Percentiles rank a stretch among this genome's conserved stretches.
phyloP scores from a whole-genome alignment of 192 early-diverging fungal species.

The Oehlia diaphana region DNA sequence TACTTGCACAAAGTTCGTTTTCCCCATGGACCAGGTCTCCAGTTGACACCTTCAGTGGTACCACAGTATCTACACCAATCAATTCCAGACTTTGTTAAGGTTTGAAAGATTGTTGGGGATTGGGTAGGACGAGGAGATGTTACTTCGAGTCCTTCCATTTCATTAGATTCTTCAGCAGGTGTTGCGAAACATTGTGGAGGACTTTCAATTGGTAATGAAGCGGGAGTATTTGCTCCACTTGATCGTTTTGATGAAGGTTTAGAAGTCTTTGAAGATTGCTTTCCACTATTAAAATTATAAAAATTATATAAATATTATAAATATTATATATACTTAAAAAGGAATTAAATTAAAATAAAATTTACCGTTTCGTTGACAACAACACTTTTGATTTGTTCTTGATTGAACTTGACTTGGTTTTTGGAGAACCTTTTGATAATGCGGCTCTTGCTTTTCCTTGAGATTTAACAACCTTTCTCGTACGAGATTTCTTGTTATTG shows the following conservation, averaged over 20 bases:
- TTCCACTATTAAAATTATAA: not conserved
- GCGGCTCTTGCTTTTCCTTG: not conserved
- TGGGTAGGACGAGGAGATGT: conserved; percentile 31
- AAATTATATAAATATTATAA: too few species aligned
- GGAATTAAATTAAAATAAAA: not conserved
- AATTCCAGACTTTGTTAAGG: conserved; percentile 58
- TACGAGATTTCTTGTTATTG: conserved; percentile 5
- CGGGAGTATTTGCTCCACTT: not conserved
- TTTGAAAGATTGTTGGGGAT: conserved; percentile 62
- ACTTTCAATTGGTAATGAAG: not conserved
- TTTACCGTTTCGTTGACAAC: not conserved
- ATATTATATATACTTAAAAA: too few species aligned
- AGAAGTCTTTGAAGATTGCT: not conserved
- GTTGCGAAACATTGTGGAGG: not conserved
- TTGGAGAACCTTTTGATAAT: not conserved
- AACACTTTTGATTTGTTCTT: not conserved
- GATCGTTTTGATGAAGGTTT: conserved; percentile 5
- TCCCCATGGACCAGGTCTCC: conserved; percentile 93
- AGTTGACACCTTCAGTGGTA: conserved; percentile 84
- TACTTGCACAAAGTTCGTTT: conserved; percentile 93
- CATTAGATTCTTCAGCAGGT: not conserved
- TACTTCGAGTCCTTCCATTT: conserved; percentile 11
- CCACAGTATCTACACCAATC: conserved; percentile 95
- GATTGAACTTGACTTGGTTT: not conserved
- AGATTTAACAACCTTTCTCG: not conserved